Evolutionary conservation across 1,284 basidiomycete genomes (phyloP), one percentile per base, ranked within the genome.

Genomic region (Dichomitus squalens): DNA sequence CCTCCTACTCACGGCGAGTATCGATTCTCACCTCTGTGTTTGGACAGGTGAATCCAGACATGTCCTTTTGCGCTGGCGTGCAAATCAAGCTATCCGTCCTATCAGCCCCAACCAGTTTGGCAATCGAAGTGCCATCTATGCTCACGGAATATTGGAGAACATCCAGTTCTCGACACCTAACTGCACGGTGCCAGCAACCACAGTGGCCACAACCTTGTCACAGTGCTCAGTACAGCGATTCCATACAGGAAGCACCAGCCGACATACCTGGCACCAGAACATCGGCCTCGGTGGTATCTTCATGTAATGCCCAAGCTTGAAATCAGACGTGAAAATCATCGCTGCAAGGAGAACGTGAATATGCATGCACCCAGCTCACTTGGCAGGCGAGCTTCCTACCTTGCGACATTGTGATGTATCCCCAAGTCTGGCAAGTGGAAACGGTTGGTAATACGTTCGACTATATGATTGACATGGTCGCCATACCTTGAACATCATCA

Each of bases 261-360:
- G 18, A 73, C 60, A 72, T 69, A 61, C 70, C 58, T 71, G 70
- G 38, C 72, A 74, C 64, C 73, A 77, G 67, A 90, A 86, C 80
- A 90, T 86, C 7, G 77, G 70, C 50, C 78, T 69, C 11, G 79
- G 77, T 36, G 79, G 76, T 25, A 88, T 75, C 70, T 89, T 88
- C 86, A 88, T 88, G 73, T 88, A 88, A 61, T 88, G 86, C 3
- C 85, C 86, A 29, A 88, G 79, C 66, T 88, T 88, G 70, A 88
- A 84, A 67, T 90, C 87, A 12, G 81, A 79, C 4, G 86, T 80
- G 70, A 90, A 89, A 21, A 57, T 60, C 64, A 68, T 63, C 16
- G 64, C 65, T 68, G 8, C 5, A 53, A 40, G 29, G 20, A 6
- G 20, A 18, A n/a, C 8, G 31, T 34, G 8, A 25, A 31, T 47